phyloP scores from a whole-genome alignment of 2,329 filamentous ascomycete species.

The Botrytis deweyae region DNA sequence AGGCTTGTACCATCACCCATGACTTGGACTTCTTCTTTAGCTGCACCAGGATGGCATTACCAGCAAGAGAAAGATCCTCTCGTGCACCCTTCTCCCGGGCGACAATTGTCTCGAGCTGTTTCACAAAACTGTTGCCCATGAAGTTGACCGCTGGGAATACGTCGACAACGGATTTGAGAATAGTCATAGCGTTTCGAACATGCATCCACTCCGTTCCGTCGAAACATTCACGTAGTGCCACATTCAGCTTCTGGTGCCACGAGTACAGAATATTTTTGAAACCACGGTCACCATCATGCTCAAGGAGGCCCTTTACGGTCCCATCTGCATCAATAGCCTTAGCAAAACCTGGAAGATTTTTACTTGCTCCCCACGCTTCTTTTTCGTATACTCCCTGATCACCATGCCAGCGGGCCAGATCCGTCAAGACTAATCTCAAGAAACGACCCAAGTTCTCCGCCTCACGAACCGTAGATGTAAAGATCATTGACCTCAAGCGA shows the following conservation, averaged over 20 bases:
- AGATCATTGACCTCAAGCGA: slow-evolving; percentile 77
- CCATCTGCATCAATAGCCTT: slow-evolving; percentile 68
- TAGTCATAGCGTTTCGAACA: slow-evolving; percentile 89
- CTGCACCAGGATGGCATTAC: slow-evolving; percentile 68
- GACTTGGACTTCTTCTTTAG: slow-evolving; percentile 64
- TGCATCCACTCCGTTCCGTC: slow-evolving; percentile 92
- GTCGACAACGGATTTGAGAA: slow-evolving; percentile 77
- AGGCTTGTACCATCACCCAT: slow-evolving; percentile 75
- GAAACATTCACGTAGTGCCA: slow-evolving; percentile 78
- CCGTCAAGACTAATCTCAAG: slow-evolving; percentile 75
- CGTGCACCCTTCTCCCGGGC: slow-evolving; percentile 62
- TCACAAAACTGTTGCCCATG: slow-evolving; percentile 69
- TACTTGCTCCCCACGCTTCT: slow-evolving; percentile 69
- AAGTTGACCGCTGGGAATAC: slow-evolving; percentile 88
- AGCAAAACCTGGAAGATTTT: slow-evolving; percentile 74
- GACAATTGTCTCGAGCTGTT: slow-evolving; percentile 64
- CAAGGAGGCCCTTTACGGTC: slow-evolving; percentile 69
- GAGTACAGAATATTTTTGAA: slow-evolving; percentile 84
- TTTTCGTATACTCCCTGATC: slow-evolving; percentile 76
- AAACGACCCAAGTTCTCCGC: slow-evolving; percentile 93
- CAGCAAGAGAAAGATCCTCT: slow-evolving; percentile 73
- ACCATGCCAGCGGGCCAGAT: slow-evolving; percentile 81
- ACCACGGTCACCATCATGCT: slow-evolving; percentile 79
- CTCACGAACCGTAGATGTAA: slow-evolving; percentile 85
- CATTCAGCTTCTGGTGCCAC: slow-evolving; percentile 83